Evolutionary conservation across 805 yeast genomes (phyloP), one percentile per base, ranked within the genome.

Genomic region (Saccharomycopsis javanensis): DNA sequence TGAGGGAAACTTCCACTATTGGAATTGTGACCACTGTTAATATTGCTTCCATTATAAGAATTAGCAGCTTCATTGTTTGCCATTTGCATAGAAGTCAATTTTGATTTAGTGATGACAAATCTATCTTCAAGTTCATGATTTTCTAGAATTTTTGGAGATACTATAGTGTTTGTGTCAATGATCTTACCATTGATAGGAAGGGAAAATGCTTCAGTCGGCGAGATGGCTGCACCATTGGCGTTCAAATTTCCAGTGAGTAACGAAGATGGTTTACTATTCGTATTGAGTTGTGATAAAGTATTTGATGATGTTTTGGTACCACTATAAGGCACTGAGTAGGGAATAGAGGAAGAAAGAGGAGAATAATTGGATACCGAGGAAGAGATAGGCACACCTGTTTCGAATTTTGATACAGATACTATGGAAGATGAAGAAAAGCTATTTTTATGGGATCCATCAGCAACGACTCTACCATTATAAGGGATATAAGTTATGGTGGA

Each of bases 1-100:
- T 42, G 48, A 6, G 91, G 85, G 50, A 86, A 82, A 68, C 86
- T 91, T 60, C 86, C 77, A 2, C 86, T 72, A 54, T 71, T 73
- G 18, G 48, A 23, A 15, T 15, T 51, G 10, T 27, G 16, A 7
- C 54, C 54, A 31, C 30, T 23, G 25, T 25, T 33, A 20, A 15
- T 33, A n/a, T 4, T 25, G 28, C 48, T 34, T 4, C 48, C 46
- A 27, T 42, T 42, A 23, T 42, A 20, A 3, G 48, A 42, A 8
- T 42, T 42, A 16, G 28, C 25, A 20, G 48, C 28, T 18, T 42
- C 48, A 20, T 42, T 42, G n/a, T 42, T 42, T 42, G 48, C 48
- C 48, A 42, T 42, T 20, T 42, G 62, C 28, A 60, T 60, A 2
- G 58, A 48, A 20, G 54, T 53, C 8, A 60, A 34, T 35, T 56